Conservation (phyloP, 2,329 filamentous ascomycete species). For the Fusarium keratoplasticum region DNA sequence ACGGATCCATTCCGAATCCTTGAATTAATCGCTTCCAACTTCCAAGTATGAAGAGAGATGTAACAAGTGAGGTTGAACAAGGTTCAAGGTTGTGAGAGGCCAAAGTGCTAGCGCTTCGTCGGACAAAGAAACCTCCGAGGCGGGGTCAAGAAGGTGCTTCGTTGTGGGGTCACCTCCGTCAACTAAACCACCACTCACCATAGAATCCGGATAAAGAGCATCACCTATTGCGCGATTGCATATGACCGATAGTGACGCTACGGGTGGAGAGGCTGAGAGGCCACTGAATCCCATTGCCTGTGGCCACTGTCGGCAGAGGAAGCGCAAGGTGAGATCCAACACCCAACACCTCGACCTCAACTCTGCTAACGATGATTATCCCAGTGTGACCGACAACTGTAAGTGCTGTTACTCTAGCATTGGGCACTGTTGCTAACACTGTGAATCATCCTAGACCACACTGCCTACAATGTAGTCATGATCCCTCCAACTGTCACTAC, state of each 20-base stretch:
- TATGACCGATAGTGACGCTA: constrained; percentile 30
- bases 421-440: neutral
- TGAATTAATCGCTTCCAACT: neutral
- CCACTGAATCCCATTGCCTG: constrained; percentile 48
- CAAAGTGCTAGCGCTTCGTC: constrained; percentile 12
- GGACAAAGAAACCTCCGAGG: constrained; percentile 47
- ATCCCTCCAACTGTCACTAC: constrained; percentile 48
- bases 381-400: constrained; percentile 41
- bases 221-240: constrained; percentile 5
- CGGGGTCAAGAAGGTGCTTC: constrained; percentile 29
- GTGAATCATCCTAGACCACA: constrained; percentile 34
- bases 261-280: constrained; percentile 21
- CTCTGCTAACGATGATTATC: neutral
- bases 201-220: neutral
- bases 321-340: constrained; percentile 44
- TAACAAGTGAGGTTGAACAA: neutral
- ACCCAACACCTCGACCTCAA: neutral
- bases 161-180: neutral
- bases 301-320: constrained; percentile 48
- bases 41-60: neutral
- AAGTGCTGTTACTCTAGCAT: neutral
- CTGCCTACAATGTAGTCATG: constrained; percentile 46
- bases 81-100: neutral
- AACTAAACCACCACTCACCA: constrained; percentile 6
- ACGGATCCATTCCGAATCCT: constrained; percentile 8